These are phyloP conservation scores for Lonicera japonica DNA, from an alignment of 129 eudicot species.

Conservation along the genomic window DNA sequence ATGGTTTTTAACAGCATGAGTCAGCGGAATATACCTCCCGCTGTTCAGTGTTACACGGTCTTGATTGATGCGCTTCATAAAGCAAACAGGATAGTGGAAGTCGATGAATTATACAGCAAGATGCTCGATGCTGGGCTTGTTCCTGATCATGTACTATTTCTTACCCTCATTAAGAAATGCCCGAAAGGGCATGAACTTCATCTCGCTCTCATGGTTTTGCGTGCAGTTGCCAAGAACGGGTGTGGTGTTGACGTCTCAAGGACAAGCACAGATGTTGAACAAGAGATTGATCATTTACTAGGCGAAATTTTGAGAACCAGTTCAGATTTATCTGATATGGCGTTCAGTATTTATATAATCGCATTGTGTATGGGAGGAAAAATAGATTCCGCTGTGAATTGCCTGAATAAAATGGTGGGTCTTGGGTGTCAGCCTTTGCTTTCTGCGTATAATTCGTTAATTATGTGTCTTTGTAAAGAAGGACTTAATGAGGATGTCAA, in stretches of 20 bases:
- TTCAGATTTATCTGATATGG: conserved; percentile 27
- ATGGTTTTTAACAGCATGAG: conserved; percentile 31
- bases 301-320: conserved; percentile 32
- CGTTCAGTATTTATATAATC: conserved; percentile 43
- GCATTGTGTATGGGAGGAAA: conserved; percentile 49
- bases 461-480: conserved; percentile 42
- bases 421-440: conserved; percentile 41
- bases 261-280: conserved; percentile 18
- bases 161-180: conserved; percentile 38
- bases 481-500: conserved; percentile 37
- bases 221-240: conserved; percentile 39
- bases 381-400: conserved; percentile 34
- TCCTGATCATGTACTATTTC: conserved; percentile 64
- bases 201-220: conserved; percentile 43
- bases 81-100: conserved; percentile 36
- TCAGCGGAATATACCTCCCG: conserved; percentile 27
- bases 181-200: conserved; percentile 43
- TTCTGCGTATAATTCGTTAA: conserved; percentile 59
- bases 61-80: conserved; percentile 38
- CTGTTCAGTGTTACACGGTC: conserved; percentile 58
- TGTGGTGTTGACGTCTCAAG: conserved; percentile 41
- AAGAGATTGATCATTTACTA: conserved; percentile 33
- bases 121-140: conserved; percentile 50
- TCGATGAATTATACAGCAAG: conserved; percentile 38
- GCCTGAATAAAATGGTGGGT: conserved; percentile 37